Conservation (phyloP, 2,329 filamentous ascomycete genomes). For the Neonectria sp. region DNA sequence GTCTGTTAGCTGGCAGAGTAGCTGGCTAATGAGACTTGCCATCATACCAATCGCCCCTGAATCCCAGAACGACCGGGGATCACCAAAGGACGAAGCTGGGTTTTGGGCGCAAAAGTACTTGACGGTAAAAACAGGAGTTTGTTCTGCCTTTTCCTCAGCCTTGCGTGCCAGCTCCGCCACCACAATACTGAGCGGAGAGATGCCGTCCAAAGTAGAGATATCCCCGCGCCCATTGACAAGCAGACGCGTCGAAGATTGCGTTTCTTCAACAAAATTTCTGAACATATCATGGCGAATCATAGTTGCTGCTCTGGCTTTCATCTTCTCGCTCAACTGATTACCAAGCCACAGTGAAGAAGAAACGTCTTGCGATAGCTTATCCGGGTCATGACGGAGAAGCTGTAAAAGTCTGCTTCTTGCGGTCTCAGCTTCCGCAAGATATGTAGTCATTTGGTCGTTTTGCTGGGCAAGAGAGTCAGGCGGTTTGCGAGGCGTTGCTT, state of each 20-base stretch:
- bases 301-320: constrained; percentile 4
- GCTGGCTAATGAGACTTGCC: constrained; percentile 8
- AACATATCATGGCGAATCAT: constrained; percentile 12
- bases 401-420: neutral
- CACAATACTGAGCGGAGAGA: constrained; percentile 23
- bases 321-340: neutral
- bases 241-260: neutral
- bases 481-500: too few species aligned
- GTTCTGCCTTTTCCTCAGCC: neutral
- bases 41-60: neutral
- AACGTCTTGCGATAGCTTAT: neutral
- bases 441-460: neutral
- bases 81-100: too few species aligned
- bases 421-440: too few species aligned
- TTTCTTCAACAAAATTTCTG: constrained; percentile 2
- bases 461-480: too few species aligned
- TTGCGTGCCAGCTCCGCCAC: constrained; percentile 8
- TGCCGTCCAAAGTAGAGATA: constrained; percentile 7
- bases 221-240: constrained; percentile 27
- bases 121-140: neutral
- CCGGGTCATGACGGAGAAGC: neutral
- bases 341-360: constrained; percentile 1
- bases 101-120: constrained; percentile 2
- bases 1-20: neutral
- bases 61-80: neutral